Percentiles rank a stretch among this genome's conserved stretches.
Conservation (phyloP, 768 basidiomycete genomes). For the Lentinula sp. region DNA sequence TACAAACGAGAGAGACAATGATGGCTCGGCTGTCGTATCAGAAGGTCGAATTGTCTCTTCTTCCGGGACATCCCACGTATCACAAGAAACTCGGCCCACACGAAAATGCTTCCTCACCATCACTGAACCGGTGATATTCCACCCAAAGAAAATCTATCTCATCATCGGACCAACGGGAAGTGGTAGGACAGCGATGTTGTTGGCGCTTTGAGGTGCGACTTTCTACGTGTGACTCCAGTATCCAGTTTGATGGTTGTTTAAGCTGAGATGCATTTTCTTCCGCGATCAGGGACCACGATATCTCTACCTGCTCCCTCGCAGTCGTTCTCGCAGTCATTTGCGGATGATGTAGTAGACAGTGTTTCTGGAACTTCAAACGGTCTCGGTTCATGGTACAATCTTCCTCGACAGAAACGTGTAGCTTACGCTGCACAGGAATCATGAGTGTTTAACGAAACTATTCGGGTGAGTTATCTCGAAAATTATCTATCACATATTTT, state of each 20-base stretch:
- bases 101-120: slow-evolving; percentile 31
- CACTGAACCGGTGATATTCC: slow-evolving; percentile 36
- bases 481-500: neutral
- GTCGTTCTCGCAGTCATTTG: no score
- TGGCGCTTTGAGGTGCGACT: slow-evolving; percentile 33
- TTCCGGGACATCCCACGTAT: no score
- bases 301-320: no score
- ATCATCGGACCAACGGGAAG: slow-evolving; percentile 33
- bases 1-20: neutral
- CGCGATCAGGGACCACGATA: slow-evolving; percentile 20
- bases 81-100: no score
- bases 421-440: slow-evolving; percentile 59
- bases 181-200: slow-evolving; percentile 41
- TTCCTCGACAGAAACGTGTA: slow-evolving; percentile 47
- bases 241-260: neutral
- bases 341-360: no score
- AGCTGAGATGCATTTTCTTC: slow-evolving; percentile 40
- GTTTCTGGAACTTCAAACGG: no score
- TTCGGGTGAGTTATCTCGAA: slow-evolving; percentile 22
- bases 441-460: slow-evolving; percentile 58
- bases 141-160: slow-evolving; percentile 31
- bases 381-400: slow-evolving; percentile 41
- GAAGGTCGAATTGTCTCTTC: neutral
- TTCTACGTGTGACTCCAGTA: neutral
- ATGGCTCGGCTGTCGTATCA: neutral